Percentiles rank a stretch among this genome's conserved stretches.
phyloP scores from a whole-genome alignment of 148 eudicot genomes.

The Suaeda aralocaspica region DNA sequence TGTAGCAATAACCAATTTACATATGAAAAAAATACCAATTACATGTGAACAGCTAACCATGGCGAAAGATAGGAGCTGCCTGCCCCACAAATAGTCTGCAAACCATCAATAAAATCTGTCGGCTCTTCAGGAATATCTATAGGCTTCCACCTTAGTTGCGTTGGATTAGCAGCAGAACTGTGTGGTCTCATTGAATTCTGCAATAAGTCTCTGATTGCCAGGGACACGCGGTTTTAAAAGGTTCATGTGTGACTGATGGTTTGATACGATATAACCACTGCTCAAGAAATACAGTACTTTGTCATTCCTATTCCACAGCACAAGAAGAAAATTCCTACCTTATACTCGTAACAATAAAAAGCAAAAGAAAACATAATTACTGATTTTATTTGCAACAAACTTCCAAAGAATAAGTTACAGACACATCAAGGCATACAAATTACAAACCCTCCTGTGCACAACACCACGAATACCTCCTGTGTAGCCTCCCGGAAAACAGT shows the following conservation, averaged over 20 bases:
- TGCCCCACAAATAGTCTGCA: slow-evolving; percentile 83
- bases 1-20: too few species aligned
- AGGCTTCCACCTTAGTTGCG: slow-evolving; percentile 94
- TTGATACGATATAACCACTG: slow-evolving; percentile 94
- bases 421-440: background rate
- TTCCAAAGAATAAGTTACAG: background rate
- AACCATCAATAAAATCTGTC: slow-evolving; percentile 80
- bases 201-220: slow-evolving; percentile 61
- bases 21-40: slow-evolving; percentile 38
- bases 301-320: slow-evolving; percentile 7
- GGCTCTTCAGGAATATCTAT: slow-evolving; percentile 57
- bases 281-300: background rate
- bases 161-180: slow-evolving; percentile 83
- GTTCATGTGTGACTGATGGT: slow-evolving; percentile 97
- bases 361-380: too few species aligned
- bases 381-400: background rate
- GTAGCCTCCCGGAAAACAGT: background rate
- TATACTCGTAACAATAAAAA: background rate
- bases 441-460: background rate
- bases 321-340: background rate
- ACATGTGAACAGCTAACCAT: slow-evolving; percentile 99
- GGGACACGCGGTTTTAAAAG: slow-evolving; percentile 75
- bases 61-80: slow-evolving; percentile 93
- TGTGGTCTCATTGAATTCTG: slow-evolving; percentile 73
- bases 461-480: background rate